phyloP scores from a whole-genome alignment of 176 grass and related monocot species.

The Eragrostis curvula region DNA sequence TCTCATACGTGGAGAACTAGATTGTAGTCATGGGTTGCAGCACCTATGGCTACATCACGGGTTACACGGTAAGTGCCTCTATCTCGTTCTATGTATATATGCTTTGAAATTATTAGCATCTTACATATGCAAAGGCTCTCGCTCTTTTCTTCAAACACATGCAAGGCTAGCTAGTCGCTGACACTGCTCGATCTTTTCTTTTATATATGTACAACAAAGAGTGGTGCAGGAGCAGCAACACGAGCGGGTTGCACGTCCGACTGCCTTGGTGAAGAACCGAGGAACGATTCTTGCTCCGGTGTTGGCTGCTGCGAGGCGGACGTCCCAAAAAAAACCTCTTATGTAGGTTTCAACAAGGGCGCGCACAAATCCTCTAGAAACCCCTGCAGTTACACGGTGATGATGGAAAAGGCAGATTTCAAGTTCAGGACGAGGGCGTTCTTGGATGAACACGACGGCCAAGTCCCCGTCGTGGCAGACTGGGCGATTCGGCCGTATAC shows the following conservation, averaged over 20 bases:
- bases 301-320: constrained; percentile 24
- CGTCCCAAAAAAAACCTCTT: constrained; percentile 10
- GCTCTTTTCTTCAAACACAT: too few relatives aligned
- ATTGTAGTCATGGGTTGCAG: not conserved
- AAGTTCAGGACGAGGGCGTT: too few relatives aligned
- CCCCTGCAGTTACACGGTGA: not conserved
- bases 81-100: not conserved
- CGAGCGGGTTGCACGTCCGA: not conserved
- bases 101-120: not conserved
- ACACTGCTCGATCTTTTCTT: too few relatives aligned
- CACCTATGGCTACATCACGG: too few relatives aligned
- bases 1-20: not conserved
- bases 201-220: not conserved
- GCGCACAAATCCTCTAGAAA: too few relatives aligned
- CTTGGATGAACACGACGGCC: too few relatives aligned
- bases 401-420: constrained; percentile 6
- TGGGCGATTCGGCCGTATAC: not conserved
- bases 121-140: not conserved
- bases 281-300: constrained; percentile 15
- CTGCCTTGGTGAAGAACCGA: not conserved
- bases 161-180: too few relatives aligned
- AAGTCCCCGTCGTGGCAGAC: not conserved
- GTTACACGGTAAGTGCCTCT: too few relatives aligned
- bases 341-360: too few relatives aligned
- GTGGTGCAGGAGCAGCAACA: not conserved